Conservation (phyloP, 2,329 filamentous ascomycete genomes). For the Trichophyton rubrum region DNA sequence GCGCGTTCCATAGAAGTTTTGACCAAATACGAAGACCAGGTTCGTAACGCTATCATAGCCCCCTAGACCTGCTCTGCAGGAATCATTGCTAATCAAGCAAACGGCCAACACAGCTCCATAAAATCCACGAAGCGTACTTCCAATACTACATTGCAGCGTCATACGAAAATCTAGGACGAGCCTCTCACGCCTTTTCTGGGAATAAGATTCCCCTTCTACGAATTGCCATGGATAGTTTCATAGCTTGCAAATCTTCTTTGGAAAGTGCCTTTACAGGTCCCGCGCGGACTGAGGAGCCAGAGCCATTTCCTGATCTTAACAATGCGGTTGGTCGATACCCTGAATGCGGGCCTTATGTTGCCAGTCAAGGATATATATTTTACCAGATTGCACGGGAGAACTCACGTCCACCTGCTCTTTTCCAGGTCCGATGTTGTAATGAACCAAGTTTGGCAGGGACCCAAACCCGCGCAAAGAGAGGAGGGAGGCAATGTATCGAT, state of each 20-base stretch:
- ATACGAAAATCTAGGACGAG: conserved; percentile 36
- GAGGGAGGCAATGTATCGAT: neutral
- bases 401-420: neutral
- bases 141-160: conserved; percentile 37
- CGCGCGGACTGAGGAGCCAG: neutral
- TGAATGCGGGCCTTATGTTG: neutral
- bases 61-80: neutral
- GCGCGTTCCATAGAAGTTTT: conserved; percentile 23
- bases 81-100: conserved; percentile 7
- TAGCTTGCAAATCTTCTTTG: conserved; percentile 17
- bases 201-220: conserved; percentile 33
- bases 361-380: neutral
- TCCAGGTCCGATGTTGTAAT: neutral
- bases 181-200: conserved; percentile 35
- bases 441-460: neutral
- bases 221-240: conserved; percentile 30
- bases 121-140: conserved; percentile 29
- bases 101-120: conserved; percentile 20
- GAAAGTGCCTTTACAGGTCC: conserved; percentile 4
- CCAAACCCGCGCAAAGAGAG: neutral
- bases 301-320: neutral
- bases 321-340: neutral
- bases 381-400: neutral
- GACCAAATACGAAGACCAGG: conserved; percentile 17
- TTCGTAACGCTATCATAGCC: conserved; percentile 12